Evolutionary conservation across 2,329 filamentous ascomycete species (phyloP).

Genomic region (Talaromyces albobiverticillius): DNA sequence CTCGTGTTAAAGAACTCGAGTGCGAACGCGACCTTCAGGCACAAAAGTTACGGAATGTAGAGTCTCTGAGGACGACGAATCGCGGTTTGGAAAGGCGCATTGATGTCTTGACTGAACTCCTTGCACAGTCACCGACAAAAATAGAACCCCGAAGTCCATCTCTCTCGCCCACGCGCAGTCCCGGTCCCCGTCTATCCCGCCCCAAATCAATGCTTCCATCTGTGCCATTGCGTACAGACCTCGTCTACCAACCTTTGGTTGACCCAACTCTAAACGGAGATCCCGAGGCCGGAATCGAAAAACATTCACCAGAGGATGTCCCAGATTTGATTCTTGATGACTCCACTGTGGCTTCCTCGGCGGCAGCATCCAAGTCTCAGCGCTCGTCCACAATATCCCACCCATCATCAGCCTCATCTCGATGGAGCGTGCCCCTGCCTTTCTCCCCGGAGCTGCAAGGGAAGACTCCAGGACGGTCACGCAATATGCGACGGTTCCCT

Average conservation of each 20-base stretch:
- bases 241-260: conserved; percentile 1
- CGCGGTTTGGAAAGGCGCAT: conserved; percentile 31
- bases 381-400: conserved; percentile 25
- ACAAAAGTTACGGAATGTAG: conserved; percentile 30
- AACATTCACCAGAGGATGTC: background rate
- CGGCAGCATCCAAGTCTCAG: conserved; percentile 21
- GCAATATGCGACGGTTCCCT: conserved; percentile 33
- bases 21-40: conserved; percentile 30
- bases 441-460: conserved; percentile 21
- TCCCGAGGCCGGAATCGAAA: background rate
- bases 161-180: conserved; percentile 16
- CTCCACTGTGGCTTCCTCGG: conserved; percentile 13
- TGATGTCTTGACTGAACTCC: conserved; percentile 34
- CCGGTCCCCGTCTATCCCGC: conserved; percentile 14
- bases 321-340: conserved; percentile 10
- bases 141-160: conserved; percentile 19
- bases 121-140: conserved; percentile 33
- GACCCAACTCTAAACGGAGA: background rate
- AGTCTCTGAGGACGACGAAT: conserved; percentile 31
- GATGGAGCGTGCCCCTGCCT: conserved; percentile 23
- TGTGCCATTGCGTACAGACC: conserved; percentile 6
- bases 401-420: conserved; percentile 19
- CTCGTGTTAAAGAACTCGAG: conserved; percentile 30
- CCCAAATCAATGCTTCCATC: conserved; percentile 19
- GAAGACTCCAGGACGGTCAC: conserved; percentile 21